Percentiles rank a stretch among this genome's conserved stretches.
Conservation (phyloP, 257 asterid genomes). For the Phtheirospermum japonicum region DNA sequence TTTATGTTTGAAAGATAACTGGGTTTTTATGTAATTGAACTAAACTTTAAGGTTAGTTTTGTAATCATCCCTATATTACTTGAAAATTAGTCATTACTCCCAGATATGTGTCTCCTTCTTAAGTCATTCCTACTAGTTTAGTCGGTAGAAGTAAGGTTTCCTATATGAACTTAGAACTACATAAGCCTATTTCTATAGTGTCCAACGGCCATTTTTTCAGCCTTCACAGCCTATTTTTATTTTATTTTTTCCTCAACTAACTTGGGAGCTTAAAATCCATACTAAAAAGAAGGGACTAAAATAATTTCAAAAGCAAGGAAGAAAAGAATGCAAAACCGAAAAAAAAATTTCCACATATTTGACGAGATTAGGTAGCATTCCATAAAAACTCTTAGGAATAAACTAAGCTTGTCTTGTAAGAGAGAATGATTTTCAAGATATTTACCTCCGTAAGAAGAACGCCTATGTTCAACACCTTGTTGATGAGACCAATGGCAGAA, state of each 20-base stretch:
- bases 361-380: background rate
- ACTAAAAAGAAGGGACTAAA: background rate
- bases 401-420: slow-evolving; percentile 19
- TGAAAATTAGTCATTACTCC: too few species aligned
- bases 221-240: background rate
- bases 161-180: too few species aligned
- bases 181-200: too few species aligned
- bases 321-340: background rate
- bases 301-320: slow-evolving; percentile 10
- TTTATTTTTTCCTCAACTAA: background rate
- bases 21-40: too few species aligned
- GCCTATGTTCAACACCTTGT: slow-evolving; percentile 63
- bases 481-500: slow-evolving; percentile 89
- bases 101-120: too few species aligned
- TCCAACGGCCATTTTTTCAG: background rate
- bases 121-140: background rate
- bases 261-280: background rate
- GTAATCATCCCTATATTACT: too few species aligned
- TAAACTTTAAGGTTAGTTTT: too few species aligned
- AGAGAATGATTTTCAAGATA: slow-evolving; percentile 13
- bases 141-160: background rate
- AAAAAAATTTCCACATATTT: background rate
- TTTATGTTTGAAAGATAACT: too few species aligned
- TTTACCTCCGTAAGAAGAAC: slow-evolving; percentile 90
- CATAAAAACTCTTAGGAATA: background rate